Evolutionary conservation across 2,329 filamentous ascomycete genomes (phyloP).

Genomic region (Phoma herbarum): DNA sequence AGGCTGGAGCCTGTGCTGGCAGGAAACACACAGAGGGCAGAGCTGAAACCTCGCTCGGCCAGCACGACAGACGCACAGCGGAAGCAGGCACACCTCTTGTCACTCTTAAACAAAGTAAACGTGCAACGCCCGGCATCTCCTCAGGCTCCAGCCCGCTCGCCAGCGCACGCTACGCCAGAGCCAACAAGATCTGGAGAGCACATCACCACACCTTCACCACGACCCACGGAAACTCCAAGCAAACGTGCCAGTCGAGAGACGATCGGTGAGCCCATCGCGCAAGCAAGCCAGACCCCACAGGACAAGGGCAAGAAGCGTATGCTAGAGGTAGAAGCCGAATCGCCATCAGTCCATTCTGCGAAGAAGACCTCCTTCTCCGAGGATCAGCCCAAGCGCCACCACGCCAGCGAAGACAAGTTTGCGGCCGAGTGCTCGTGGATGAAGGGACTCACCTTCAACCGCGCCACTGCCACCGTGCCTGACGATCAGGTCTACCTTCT

Average conservation of each 20-base stretch:
- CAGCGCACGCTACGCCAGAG: not conserved
- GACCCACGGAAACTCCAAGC: not conserved
- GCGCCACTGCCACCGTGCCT: conserved; percentile 45
- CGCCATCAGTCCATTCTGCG: not conserved
- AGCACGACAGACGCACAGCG: not conserved
- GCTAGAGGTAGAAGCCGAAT: conserved; percentile 1
- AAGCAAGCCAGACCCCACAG: not conserved
- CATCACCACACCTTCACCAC: not conserved
- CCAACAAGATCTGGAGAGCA: not conserved
- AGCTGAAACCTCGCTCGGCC: conserved; percentile 19
- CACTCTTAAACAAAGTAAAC: not conserved
- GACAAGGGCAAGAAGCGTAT: conserved; percentile 10
- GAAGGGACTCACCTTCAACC: conserved; percentile 34
- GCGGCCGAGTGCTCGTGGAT: conserved; percentile 34
- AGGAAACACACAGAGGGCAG: conserved; percentile 28
- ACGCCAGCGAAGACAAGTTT: conserved; percentile 7
- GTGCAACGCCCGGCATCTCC: not conserved
- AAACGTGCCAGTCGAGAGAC: conserved; percentile 1
- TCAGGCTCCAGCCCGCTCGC: not conserved
- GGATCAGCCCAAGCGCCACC: not conserved
- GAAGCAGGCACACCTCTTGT: not conserved
- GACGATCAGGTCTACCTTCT: conserved; percentile 62
- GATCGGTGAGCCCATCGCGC: not conserved
- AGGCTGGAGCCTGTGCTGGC: conserved; percentile 33
- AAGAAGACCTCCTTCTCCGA: conserved; percentile 3